phyloP scores from a whole-genome alignment of 2,329 filamentous ascomycete genomes.

The Gnomoniopsis sp. region DNA sequence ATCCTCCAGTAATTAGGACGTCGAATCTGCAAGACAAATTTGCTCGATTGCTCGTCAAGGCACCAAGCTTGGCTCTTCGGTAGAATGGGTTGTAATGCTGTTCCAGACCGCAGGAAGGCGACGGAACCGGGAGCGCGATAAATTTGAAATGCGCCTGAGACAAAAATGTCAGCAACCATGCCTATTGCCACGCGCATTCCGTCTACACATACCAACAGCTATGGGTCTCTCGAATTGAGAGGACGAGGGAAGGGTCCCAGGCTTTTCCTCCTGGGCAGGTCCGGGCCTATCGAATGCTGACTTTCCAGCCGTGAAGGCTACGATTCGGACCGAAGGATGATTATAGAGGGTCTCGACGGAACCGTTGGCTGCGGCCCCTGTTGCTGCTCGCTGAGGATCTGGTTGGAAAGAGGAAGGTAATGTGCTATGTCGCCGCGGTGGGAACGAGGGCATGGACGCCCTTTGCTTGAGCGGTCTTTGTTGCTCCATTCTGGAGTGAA shows the following conservation, averaged over 20 bases:
- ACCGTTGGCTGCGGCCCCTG: constrained; percentile 26
- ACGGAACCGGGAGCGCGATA: constrained; percentile 84
- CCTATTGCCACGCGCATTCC: neutral
- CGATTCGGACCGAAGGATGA: constrained; percentile 69
- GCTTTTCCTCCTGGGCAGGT: constrained; percentile 39
- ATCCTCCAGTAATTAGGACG: constrained; percentile 87
- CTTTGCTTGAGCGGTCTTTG: constrained; percentile 3
- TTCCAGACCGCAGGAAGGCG: constrained; percentile 82
- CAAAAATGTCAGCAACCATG: neutral
- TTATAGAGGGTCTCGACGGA: constrained; percentile 70
- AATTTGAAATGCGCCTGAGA: constrained; percentile 60
- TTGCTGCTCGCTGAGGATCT: constrained; percentile 27
- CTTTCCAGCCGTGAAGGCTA: constrained; percentile 44
- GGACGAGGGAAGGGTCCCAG: constrained; percentile 68
- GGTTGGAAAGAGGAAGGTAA: constrained; percentile 33
- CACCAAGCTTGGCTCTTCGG: constrained; percentile 93
- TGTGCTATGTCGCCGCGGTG: constrained; percentile 18
- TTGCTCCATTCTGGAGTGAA: constrained; percentile 15
- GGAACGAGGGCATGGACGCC: constrained; percentile 18
- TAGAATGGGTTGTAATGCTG: constrained; percentile 79
- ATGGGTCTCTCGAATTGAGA: constrained; percentile 78
- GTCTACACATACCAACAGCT: constrained; percentile 62
- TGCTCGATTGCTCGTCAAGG: constrained; percentile 74
- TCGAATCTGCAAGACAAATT: constrained; percentile 83
- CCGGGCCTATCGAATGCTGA: constrained; percentile 24